Evolutionary conservation across 2,329 filamentous ascomycete genomes (phyloP).

Genomic region (Hypoxylon rubiginosum): DNA sequence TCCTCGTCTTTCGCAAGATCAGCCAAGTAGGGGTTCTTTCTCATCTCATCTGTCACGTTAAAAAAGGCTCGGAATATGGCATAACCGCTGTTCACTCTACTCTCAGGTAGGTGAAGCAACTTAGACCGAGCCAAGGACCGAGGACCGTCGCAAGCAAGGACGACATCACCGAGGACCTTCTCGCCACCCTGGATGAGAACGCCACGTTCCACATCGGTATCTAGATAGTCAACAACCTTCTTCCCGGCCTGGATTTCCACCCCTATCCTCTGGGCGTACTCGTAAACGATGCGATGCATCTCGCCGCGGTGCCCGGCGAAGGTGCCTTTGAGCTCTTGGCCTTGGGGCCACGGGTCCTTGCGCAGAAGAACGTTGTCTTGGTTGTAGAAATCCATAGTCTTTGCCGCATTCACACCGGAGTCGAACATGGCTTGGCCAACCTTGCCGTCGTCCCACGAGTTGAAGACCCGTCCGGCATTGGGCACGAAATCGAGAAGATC

Average conservation of each 20-base stretch:
- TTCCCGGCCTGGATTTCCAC: not conserved
- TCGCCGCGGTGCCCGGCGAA: slow-evolving; percentile 1
- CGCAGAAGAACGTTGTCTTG: not conserved
- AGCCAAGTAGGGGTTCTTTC: not conserved
- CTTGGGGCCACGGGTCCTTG: not conserved
- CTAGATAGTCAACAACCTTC: not conserved
- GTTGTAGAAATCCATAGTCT: slow-evolving; percentile 2
- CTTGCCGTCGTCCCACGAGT: slow-evolving; percentile 4
- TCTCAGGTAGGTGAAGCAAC: not conserved
- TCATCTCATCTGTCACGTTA: not conserved
- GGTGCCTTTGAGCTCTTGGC: not conserved
- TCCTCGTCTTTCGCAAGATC: slow-evolving; percentile 1
- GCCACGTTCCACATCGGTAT: not conserved
- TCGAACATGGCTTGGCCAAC: not conserved
- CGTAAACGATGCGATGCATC: not conserved
- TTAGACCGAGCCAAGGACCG: not conserved
- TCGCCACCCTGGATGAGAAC: not conserved
- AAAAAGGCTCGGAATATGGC: not conserved
- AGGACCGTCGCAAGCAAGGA: not conserved
- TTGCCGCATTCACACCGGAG: not conserved
- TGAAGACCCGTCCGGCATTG: not conserved
- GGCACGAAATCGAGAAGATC: not conserved
- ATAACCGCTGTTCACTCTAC: not conserved
- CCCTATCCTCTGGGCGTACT: not conserved
- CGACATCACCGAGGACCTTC: not conserved